Evolutionary conservation across 345 rosid genomes (phyloP).

Genomic region (Theobroma cacao): DNA sequence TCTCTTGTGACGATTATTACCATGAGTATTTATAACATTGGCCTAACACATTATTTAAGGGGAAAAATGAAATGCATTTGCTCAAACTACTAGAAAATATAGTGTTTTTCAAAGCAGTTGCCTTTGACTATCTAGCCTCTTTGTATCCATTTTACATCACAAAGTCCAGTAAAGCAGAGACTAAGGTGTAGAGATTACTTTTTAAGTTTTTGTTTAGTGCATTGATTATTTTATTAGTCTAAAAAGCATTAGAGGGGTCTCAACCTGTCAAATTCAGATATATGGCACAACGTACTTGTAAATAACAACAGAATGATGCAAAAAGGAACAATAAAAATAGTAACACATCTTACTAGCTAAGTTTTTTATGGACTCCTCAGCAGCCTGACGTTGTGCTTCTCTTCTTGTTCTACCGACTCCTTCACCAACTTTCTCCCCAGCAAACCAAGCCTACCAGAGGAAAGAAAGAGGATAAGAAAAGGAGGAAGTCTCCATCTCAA

Average conservation of each 20-base stretch:
- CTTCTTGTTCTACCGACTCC: constrained; percentile 83
- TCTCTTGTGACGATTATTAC: neutral
- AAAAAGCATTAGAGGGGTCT: neutral
- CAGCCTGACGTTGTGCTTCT: constrained; percentile 78
- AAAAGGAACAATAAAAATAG: neutral
- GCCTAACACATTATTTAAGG: neutral
- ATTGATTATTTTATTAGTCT: neutral
- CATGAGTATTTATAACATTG: neutral
- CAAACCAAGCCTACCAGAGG: constrained; percentile 73
- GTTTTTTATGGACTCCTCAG: constrained; percentile 68
- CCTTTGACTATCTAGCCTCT: neutral
- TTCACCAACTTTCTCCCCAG: constrained; percentile 78
- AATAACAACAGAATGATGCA: neutral
- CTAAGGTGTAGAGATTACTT: neutral
- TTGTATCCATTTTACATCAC: neutral
- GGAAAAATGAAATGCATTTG: neutral
- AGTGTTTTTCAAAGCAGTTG: neutral
- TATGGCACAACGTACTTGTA: neutral
- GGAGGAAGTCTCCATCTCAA: neutral
- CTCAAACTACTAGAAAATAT: neutral
- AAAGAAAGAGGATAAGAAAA: constrained; percentile 13
- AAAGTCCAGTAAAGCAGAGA: neutral
- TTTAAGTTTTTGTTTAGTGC: neutral
- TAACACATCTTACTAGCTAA: constrained; percentile 62
- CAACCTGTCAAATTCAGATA: neutral